These are phyloP conservation scores for Tulasnella sp. DNA, from an alignment of 768 basidiomycete genomes.

Conservation along the genomic window DNA sequence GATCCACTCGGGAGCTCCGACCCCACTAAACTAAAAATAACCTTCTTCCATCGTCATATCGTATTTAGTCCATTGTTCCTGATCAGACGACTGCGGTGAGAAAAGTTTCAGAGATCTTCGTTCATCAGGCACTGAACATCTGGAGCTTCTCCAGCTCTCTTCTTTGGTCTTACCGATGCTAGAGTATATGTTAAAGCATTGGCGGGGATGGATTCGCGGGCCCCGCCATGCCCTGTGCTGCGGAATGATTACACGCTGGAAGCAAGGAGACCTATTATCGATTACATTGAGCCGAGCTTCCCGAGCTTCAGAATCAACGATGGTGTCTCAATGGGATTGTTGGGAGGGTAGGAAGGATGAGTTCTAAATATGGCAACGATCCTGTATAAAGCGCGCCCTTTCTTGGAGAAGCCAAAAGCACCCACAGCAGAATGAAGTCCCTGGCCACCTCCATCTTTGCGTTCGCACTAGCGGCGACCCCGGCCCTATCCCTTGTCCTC, in stretches of 20 bases:
- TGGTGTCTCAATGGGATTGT: neutral
- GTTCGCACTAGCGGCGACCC: neutral
- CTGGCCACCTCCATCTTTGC: neutral
- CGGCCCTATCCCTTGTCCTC: neutral
- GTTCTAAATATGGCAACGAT: neutral
- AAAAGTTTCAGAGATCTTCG: neutral
- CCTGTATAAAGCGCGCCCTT: neutral
- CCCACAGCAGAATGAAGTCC: neutral
- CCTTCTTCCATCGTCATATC: neutral
- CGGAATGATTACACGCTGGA: neutral
- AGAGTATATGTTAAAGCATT: neutral
- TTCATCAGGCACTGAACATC: neutral
- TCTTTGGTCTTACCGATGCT: neutral
- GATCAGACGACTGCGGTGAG: neutral
- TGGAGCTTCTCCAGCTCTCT: neutral
- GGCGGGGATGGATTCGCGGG: neutral
- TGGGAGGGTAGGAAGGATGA: neutral
- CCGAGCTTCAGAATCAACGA: neutral
- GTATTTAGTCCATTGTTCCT: neutral
- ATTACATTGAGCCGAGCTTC: neutral
- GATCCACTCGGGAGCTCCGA: too few relatives aligned
- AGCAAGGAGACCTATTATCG: neutral
- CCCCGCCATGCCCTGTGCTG: neutral
- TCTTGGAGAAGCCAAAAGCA: neutral
- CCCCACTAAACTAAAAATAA: neutral